Conservation (phyloP, 2,329 filamentous ascomycete genomes). For the Microdochium paspali region DNA sequence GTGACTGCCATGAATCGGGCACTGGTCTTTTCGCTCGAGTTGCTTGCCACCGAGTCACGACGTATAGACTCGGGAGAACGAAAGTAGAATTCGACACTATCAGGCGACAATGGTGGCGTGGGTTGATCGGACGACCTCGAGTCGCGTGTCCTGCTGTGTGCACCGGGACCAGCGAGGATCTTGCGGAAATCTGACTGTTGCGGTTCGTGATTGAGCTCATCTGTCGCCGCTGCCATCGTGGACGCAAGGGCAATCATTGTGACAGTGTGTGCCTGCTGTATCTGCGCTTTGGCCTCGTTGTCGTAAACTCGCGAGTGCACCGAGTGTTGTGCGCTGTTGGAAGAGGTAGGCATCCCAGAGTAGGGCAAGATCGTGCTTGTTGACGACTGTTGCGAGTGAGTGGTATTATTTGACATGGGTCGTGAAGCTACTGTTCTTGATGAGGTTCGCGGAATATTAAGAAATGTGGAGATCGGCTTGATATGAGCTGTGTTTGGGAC, state of each 20-base stretch:
- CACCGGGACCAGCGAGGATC: constrained; percentile 5
- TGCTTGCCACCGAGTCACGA: constrained; percentile 13
- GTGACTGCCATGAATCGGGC: constrained; percentile 48
- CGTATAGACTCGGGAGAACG: constrained; percentile 26
- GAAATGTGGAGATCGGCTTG: neutral
- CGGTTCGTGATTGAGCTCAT: neutral
- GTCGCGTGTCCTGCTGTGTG: constrained; percentile 10
- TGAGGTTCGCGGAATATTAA: neutral
- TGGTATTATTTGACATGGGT: constrained; percentile 11
- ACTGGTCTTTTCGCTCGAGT: constrained; percentile 16
- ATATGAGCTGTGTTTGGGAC: neutral
- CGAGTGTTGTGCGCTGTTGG: constrained; percentile 24
- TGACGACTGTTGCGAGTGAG: constrained; percentile 14
- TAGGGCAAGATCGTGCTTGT: constrained; percentile 10
- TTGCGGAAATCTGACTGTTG: constrained; percentile 4
- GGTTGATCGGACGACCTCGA: constrained; percentile 27
- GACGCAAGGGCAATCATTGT: constrained; percentile 23
- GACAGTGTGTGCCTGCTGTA: constrained; percentile 30
- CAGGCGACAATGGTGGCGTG: constrained; percentile 42
- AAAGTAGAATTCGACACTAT: constrained; percentile 38
- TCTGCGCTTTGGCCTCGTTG: constrained; percentile 18
- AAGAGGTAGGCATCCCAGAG: constrained; percentile 7
- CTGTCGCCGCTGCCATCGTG: constrained; percentile 11
- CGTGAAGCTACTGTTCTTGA: constrained; percentile 1
- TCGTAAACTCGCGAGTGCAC: constrained; percentile 24